Evolutionary conservation across 1,284 basidiomycete species (phyloP), one percentile per base, ranked within the genome.

Genomic region (Athelia psychrophila): DNA sequence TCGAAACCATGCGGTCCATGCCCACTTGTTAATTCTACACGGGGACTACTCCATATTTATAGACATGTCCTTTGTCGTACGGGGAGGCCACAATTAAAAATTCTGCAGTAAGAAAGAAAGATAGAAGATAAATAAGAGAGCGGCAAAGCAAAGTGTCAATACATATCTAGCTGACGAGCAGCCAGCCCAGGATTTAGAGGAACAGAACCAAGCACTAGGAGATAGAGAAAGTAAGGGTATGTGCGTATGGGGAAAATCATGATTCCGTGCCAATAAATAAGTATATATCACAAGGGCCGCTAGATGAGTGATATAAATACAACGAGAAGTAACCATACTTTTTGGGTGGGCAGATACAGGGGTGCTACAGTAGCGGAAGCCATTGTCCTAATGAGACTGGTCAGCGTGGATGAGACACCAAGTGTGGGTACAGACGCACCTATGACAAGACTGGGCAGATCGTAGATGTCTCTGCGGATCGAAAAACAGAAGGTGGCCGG

Each of bases 401-500:
- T 22, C 36, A 33, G 49, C 19, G 46, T 24, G 49, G 48, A 35
- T 32, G 25, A 47, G 38, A 22, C 35, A 35, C 35, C 44, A 47
- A 54, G 27, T 30, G 27, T n/a, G 33, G 24, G 18, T 46, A 25
- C 20, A 25, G 30, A 58, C 71, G 47, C 55, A 83, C 92, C 92
- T 58, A 95, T 93, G 49, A 95, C 86, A 54, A 93, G 81, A 66
- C 88, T 91, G 2, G 93, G 93, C 51, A 92, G 71, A 71, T 91
- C 88, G 69, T 93, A 94, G 47, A 95, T 80, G 68, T 97, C 94
- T 57, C 93, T 76, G 58, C 93, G 81, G 64, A 98, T 93, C 48
- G 93, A 93, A 68, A 95, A 96, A 69, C 93, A 95, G 72, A 95
- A 94, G 30, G 94, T 88, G 54, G 93, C 86, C 47, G 89, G 89